Conservation (phyloP, 371 early-diverging fungal genomes). For the Actinomucor elegans region DNA sequence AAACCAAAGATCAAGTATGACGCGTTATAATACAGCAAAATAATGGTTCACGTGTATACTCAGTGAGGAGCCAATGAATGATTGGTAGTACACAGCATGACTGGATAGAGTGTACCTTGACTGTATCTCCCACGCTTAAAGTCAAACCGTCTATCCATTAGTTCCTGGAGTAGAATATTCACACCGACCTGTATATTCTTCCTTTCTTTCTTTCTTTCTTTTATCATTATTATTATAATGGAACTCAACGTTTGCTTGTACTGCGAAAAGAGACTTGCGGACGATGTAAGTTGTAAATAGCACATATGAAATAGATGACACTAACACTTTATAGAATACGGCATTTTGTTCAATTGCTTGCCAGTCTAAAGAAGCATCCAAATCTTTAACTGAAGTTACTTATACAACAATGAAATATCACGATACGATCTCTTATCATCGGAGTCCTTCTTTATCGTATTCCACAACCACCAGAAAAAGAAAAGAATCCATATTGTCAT, state of each 20-base stretch:
- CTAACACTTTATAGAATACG: conserved; percentile 12
- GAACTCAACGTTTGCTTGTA: conserved; percentile 28
- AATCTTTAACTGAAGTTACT: not conserved
- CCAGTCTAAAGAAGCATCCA: conserved; percentile 27
- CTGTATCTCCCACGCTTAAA: not conserved
- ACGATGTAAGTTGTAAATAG: conserved; percentile 18
- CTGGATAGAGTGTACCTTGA: too few relatives aligned
- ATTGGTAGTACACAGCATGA: too few relatives aligned
- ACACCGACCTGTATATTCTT: too few relatives aligned
- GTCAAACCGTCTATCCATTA: too few relatives aligned
- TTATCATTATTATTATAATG: conserved; percentile 9
- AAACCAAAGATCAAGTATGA: too few relatives aligned
- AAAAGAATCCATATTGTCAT: conserved; percentile 1
- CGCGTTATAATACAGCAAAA: too few relatives aligned
- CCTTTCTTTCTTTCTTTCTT: conserved; percentile 2
- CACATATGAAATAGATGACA: not conserved
- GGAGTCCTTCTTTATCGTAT: conserved; percentile 24
- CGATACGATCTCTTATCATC: conserved; percentile 23
- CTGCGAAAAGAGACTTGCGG: conserved; percentile 26
- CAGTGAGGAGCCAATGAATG: too few relatives aligned
- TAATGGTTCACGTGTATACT: too few relatives aligned
- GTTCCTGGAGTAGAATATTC: too few relatives aligned
- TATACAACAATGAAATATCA: too few relatives aligned
- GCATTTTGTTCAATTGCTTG: conserved; percentile 27
- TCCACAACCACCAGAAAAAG: not conserved